phyloP scores from a whole-genome alignment of 768 basidiomycete genomes.

The Hemileccinum impolitum region DNA sequence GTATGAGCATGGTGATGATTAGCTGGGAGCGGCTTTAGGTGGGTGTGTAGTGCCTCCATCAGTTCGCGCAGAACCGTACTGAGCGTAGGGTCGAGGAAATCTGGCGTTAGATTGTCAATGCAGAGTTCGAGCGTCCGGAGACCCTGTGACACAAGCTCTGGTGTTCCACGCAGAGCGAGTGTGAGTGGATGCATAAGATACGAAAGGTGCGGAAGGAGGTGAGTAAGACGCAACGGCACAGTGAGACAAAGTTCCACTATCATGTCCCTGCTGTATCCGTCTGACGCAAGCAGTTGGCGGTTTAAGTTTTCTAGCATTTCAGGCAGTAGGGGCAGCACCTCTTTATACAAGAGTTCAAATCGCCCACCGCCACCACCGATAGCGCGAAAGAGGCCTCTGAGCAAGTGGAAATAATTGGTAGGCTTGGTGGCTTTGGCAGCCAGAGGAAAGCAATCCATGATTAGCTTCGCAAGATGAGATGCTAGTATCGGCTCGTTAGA shows the following conservation, averaged over 20 bases:
- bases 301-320: constrained; percentile 97
- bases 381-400: constrained; percentile 88
- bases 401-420: constrained; percentile 87
- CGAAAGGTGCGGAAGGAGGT: constrained; percentile 90
- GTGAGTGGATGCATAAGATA: constrained; percentile 97
- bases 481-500: constrained; percentile 92
- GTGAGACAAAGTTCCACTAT: constrained; percentile 97
- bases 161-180: constrained; percentile 79
- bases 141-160: constrained; percentile 93
- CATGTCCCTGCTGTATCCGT: constrained; percentile 81
- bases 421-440: constrained; percentile 91
- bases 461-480: constrained; percentile 84
- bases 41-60: constrained; percentile 91
- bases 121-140: constrained; percentile 96
- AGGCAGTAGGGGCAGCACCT: constrained; percentile 91
- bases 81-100: constrained; percentile 95
- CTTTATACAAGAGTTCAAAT: constrained; percentile 93
- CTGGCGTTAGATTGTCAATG: constrained; percentile 96
- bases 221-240: constrained; percentile 91
- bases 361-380: constrained; percentile 90
- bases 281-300: constrained; percentile 81
- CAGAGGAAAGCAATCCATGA: constrained; percentile 95
- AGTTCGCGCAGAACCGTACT: constrained; percentile 89
- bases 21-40: constrained; percentile 85
- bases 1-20: constrained; percentile 90